Conservation (phyloP, 257 asterid species). For the Perilla frutescens region DNA sequence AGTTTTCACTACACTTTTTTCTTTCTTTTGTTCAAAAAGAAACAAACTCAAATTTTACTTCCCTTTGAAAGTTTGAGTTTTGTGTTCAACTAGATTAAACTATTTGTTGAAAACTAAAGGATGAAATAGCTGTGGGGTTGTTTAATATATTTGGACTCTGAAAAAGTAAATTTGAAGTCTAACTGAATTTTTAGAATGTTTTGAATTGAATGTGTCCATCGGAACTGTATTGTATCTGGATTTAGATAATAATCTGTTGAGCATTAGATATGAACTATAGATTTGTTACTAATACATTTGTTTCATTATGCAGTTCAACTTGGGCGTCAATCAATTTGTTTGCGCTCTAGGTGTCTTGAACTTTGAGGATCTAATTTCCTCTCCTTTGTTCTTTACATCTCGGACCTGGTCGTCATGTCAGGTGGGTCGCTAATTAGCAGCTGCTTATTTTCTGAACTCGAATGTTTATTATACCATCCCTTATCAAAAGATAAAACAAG, state of each 20-base stretch:
- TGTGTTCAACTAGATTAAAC: background rate
- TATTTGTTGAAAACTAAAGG: constrained; percentile 7
- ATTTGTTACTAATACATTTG: constrained; percentile 26
- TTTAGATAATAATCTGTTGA: no score
- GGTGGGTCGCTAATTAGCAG: constrained; percentile 51
- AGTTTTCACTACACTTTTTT: background rate
- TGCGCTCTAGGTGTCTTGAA: constrained; percentile 25
- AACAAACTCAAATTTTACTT: background rate
- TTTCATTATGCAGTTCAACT: constrained; percentile 36
- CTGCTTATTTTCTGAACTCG: constrained; percentile 8
- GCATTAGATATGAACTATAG: constrained; percentile 8
- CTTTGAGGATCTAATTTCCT: constrained; percentile 29
- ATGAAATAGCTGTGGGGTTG: background rate
- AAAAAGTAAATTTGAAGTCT: background rate
- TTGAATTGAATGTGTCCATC: background rate
- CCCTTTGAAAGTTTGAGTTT: constrained; percentile 11
- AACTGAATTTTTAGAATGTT: background rate
- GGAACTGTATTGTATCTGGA: no score
- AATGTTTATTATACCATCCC: constrained; percentile 11
- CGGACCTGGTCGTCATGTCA: constrained; percentile 62
- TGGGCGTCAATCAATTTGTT: constrained; percentile 33
- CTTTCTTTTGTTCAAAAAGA: background rate
- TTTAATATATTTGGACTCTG: background rate
- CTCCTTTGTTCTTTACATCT: constrained; percentile 38
- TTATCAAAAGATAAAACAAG: background rate